Evolutionary conservation across 169 alveolate genomes (phyloP), one percentile per base, ranked within the genome.

Genomic region (Eimeria maxima): DNA sequence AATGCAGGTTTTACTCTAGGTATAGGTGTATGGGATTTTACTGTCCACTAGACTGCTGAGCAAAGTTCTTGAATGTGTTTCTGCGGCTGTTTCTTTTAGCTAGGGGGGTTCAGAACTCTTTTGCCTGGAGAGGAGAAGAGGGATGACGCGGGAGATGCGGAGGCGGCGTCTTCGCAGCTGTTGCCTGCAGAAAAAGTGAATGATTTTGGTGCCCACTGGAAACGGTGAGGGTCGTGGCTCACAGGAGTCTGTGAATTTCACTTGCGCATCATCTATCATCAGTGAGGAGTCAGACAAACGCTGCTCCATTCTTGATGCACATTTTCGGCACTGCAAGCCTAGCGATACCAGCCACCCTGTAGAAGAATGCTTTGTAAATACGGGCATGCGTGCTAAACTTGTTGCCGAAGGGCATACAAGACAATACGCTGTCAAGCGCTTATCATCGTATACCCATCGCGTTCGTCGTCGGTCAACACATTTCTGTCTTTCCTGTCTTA

Each of bases 151-250:
- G 94, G 88, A 53, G 86, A 50, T 14, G 91, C 45, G 45, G 92
- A 89, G 47, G 98, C 96, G 69, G 89, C 89, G 22, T 98, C 97
- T 22, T 92, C 89, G 55, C 95, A 94, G 90, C 67, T 84, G 73
- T 96, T 98, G 24, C 98, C 99, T 6, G 69, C 97, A 14, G 98
- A 98, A 53, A 98, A 98, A 96, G 96, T 98, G 42, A 98, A 97
- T 90, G 99, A 98, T 88, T 98, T 97, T 93, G 99, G 99, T 20
- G 97, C 97, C 10, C 98, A 98, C 95, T 93, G 96, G 96, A 81
- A 95, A 83, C 95, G 95, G 97, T 97, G 96, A 84, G 95, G n/a
- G n/a, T 13, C 4, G 16, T 38, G 33, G 18, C 53, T 73, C 83
- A 38, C 83, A 73, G 14, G 27, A 55, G 18, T 8, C 81, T 29